Conservation (phyloP, 2,329 filamentous ascomycete species). For the Venturia carpophila region DNA sequence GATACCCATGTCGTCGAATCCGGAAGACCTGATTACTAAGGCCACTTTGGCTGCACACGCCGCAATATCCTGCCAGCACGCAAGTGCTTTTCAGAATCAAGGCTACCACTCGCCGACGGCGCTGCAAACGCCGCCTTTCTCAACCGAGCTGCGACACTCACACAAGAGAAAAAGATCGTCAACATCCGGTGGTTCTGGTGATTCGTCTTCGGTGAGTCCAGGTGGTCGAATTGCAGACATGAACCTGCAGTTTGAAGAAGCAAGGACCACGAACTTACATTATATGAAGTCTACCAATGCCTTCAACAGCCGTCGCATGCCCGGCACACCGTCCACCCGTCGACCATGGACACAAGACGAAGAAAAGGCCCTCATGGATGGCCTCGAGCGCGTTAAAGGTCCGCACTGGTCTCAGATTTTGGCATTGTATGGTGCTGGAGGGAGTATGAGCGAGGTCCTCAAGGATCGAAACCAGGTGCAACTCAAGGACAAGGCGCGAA, state of each 20-base stretch:
- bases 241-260: neutral
- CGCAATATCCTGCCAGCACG: conserved; percentile 19
- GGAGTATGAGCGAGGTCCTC: conserved; percentile 71
- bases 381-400: conserved; percentile 79
- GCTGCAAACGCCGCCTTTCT: conserved; percentile 12
- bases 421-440: conserved; percentile 70
- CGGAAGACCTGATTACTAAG: conserved; percentile 21
- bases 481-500: conserved; percentile 84
- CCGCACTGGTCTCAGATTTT: conserved; percentile 92
- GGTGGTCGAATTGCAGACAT: neutral
- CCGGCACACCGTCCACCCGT: conserved; percentile 50
- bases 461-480: conserved; percentile 88
- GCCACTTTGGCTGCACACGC: conserved; percentile 22
- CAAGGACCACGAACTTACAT: neutral
- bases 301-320: conserved; percentile 38
- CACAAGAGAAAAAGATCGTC: conserved; percentile 13
- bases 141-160: neutral
- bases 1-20: conserved; percentile 5
- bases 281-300: conserved; percentile 22
- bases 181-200: conserved; percentile 4
- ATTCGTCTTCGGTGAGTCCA: conserved; percentile 14
- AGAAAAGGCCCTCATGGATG: conserved; percentile 82
- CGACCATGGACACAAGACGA: conserved; percentile 84
- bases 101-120: conserved; percentile 11
- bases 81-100: neutral